Base-by-base conservation (phyloP, 2,329 filamentous ascomycete species). In the Cladosporium halotolerans region DNA sequence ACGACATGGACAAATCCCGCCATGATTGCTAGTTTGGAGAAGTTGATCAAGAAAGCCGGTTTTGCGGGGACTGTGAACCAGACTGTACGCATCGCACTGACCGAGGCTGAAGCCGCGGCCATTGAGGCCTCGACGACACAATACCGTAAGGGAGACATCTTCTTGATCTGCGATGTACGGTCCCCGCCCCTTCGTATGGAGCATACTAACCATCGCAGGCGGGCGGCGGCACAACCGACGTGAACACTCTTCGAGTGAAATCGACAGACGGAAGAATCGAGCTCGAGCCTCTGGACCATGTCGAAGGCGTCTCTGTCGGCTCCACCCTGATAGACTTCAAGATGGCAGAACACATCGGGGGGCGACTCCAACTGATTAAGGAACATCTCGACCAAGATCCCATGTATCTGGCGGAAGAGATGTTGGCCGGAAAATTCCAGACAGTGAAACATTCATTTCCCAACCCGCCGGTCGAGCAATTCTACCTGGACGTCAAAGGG, bases 221-320 rank as follows among this genome's bases (percentile, higher is more conserved):
- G n/a, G 58, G 59, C 19, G 59, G 59, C 16, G 59, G 59, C 8
- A 61, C 59, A 11, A 59, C 58, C 1, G 59, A 61, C 39, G 38
- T 61, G 39, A 60, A 60, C 31, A 36, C 59, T 4, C 43, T 58
- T 54, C 14, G 51, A 40, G 52, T 60, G 10, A 52, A 41, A 28
- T 53, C 55, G 9, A 31, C 40, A 8, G 23, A 28, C 23, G n/a
- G 38, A 4, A 39, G 31, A 13, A 55, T 50, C 9, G 52, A 58
- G 40, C 48, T 62, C 5, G 57, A 57, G 41, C 56, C 59, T 23
- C 51, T 62, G n/a, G 33, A 48, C 10, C 49, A 52, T 28, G 54
- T 53, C 28, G 60, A 62, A 34, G 58, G 60, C n/a, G 47, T 38
- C 10, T 33, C 57, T 4, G 53, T 59, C 19, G 60, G 60, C 1